Percentiles rank a stretch among this genome's conserved stretches.
These are phyloP conservation scores for Scytalidium sp. DNA, from an alignment of 2,329 filamentous ascomycete genomes.

Conservation along the genomic window DNA sequence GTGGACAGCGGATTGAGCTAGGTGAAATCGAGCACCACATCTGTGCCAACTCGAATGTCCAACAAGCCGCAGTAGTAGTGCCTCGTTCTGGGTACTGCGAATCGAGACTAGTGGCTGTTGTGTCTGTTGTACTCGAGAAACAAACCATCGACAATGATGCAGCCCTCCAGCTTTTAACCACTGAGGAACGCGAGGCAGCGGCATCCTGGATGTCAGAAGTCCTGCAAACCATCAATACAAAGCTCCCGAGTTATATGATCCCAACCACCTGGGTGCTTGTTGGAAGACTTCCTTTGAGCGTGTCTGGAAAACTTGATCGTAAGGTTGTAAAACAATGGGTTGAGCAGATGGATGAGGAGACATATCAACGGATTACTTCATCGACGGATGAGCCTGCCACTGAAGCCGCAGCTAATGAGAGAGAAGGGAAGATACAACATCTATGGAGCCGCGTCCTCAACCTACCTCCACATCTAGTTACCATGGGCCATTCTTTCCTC, in stretches of 20 bases:
- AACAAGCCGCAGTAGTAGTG: neutral
- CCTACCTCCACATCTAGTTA: conserved; percentile 18
- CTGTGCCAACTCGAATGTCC: neutral
- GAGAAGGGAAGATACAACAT: conserved; percentile 20
- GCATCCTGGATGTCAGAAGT: no score
- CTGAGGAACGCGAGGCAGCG: no score
- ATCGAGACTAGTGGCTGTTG: neutral
- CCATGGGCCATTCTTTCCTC: conserved; percentile 31
- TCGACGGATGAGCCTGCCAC: no score
- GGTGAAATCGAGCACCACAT: conserved; percentile 11
- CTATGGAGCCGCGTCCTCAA: conserved; percentile 42
- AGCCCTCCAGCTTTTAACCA: no score
- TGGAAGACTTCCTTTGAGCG: conserved; percentile 21
- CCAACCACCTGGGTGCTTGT: conserved; percentile 29
- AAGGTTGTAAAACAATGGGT: conserved; percentile 9
- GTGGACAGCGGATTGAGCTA: conserved; percentile 17
- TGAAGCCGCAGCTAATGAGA: no score
- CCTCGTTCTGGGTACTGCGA: neutral
- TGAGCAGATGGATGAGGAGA: conserved; percentile 4
- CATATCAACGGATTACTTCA: no score
- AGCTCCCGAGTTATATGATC: conserved; percentile 34
- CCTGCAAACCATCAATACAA: no score
- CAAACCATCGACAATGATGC: no score
- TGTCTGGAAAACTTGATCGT: conserved; percentile 31
- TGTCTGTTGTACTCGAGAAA: no score